These are phyloP conservation scores for Diaporthe velutina DNA, from an alignment of 2,329 filamentous ascomycete species.

Conservation along the genomic window DNA sequence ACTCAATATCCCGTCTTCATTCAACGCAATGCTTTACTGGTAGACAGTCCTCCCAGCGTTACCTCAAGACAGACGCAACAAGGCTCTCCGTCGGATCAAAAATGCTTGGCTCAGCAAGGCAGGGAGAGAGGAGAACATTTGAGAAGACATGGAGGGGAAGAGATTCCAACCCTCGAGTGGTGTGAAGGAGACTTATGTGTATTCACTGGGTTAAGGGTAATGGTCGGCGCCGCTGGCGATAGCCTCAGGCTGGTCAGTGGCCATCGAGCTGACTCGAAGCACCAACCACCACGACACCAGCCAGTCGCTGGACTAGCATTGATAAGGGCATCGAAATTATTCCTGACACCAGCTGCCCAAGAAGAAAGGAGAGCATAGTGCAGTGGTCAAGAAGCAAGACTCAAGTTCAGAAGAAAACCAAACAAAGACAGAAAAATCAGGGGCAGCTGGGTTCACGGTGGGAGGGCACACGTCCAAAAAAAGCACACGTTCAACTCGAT, in stretches of 20 bases:
- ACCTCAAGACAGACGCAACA: not conserved
- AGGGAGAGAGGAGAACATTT: not conserved
- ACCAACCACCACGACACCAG: not conserved
- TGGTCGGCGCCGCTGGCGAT: not conserved
- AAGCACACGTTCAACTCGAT: too few species aligned
- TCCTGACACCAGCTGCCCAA: not conserved
- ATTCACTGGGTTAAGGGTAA: not conserved
- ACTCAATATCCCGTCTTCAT: not conserved
- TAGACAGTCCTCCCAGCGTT: not conserved
- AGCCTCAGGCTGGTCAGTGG: not conserved
- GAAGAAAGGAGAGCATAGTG: not conserved
- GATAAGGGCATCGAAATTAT: not conserved
- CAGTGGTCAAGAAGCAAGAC: not conserved
- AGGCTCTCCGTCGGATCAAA: too few species aligned
- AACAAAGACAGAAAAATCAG: not conserved
- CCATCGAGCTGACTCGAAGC: not conserved
- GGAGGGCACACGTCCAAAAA: not conserved
- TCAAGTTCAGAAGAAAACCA: not conserved
- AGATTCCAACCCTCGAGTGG: not conserved
- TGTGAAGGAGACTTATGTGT: too few species aligned
- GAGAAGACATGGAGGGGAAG: not conserved
- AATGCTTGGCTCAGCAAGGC: not conserved
- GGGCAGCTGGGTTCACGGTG: not conserved
- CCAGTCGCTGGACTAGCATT: not conserved
- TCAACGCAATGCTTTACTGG: not conserved